Percentiles rank a stretch among this genome's conserved stretches.
Evolutionary conservation across 2,329 filamentous ascomycete species (phyloP).

Genomic region (Drechslerella coelobrocha): DNA sequence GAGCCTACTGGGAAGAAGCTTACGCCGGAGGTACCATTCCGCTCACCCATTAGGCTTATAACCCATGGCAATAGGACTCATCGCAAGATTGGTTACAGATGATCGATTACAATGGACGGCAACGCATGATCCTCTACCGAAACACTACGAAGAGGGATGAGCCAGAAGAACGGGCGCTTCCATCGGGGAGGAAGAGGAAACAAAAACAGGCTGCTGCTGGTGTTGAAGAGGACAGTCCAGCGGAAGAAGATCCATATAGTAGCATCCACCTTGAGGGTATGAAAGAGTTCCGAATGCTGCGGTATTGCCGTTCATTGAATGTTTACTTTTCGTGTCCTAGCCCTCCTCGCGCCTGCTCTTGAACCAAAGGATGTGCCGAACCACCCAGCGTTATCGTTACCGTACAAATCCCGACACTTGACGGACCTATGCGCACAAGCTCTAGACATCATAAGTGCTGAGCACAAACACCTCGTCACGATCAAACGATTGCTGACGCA

Average conservation of each 20-base stretch:
- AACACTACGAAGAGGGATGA: constrained; percentile 57
- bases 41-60: not conserved
- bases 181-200: constrained; percentile 47
- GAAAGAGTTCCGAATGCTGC: constrained; percentile 54
- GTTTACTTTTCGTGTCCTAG: constrained; percentile 60
- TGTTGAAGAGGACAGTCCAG: constrained; percentile 55
- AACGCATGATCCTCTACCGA: constrained; percentile 74
- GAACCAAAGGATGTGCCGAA: constrained; percentile 75
- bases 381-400: constrained; percentile 75
- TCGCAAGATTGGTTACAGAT: constrained; percentile 60
- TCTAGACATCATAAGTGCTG: constrained; percentile 74
- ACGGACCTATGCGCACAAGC: constrained; percentile 74
- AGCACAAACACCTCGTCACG: constrained; percentile 74
- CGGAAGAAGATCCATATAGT: constrained; percentile 77
- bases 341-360: constrained; percentile 76
- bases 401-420: constrained; percentile 76
- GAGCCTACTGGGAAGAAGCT: constrained; percentile 70
- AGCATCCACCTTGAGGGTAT: constrained; percentile 74
- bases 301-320: not conserved
- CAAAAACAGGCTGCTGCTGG: constrained; percentile 31
- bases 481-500: constrained; percentile 76
- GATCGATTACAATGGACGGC: constrained; percentile 76
- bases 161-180: constrained; percentile 37
- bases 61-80: not conserved
- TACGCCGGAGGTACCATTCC: constrained; percentile 71